phyloP scores from a whole-genome alignment of 2,329 filamentous ascomycete genomes.

The Xenosphaeropsis pyriputrescens region DNA sequence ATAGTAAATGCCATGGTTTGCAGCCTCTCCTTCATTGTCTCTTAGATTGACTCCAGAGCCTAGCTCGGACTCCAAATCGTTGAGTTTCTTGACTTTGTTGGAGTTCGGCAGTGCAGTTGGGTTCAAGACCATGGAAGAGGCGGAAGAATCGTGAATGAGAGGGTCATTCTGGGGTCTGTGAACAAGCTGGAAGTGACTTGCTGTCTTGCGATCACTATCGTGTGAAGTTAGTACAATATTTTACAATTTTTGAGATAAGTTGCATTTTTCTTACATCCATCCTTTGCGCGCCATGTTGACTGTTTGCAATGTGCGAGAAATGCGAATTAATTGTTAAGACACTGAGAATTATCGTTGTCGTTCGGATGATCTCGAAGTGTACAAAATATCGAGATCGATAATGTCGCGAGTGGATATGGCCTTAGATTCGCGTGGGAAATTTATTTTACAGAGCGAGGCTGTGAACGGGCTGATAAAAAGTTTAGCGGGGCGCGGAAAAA shows the following conservation, averaged over 20 bases:
- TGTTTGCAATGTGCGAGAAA: background rate
- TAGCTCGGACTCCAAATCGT: constrained; percentile 65
- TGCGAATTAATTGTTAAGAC: no score
- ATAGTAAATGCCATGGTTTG: constrained; percentile 83
- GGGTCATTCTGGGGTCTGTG: constrained; percentile 96
- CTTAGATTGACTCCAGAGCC: constrained; percentile 54
- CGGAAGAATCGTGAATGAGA: constrained; percentile 80
- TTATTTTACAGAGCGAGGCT: no score
- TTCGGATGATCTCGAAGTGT: background rate
- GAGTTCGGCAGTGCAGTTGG: constrained; percentile 37
- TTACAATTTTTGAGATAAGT: no score
- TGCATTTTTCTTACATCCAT: constrained; percentile 45
- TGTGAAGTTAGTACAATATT: no score
- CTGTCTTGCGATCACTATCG: constrained; percentile 71
- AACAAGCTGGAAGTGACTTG: constrained; percentile 86
- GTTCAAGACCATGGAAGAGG: constrained; percentile 83
- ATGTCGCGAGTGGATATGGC: no score
- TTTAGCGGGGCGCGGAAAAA: no score
- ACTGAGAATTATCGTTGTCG: no score
- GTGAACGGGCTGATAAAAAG: no score
- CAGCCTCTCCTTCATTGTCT: constrained; percentile 89
- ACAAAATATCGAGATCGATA: constrained; percentile 2
- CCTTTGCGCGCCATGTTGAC: constrained; percentile 56
- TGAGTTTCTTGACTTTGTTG: constrained; percentile 48
- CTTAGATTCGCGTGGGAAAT: no score